Evolutionary conservation across 1,139 yeast species (phyloP), one percentile per base, ranked within the genome.

Genomic region (Taphrina betulina): DNA sequence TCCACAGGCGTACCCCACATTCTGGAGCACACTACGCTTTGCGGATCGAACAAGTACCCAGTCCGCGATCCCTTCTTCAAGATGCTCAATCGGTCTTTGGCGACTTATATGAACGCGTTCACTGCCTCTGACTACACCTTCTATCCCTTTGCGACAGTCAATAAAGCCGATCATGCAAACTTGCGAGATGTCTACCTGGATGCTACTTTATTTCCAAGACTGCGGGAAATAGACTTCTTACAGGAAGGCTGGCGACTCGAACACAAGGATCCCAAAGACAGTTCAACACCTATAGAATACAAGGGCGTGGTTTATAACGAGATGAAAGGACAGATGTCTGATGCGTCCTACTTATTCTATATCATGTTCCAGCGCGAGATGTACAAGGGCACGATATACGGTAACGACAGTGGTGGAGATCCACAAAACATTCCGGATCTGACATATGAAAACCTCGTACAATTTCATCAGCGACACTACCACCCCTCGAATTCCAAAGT

Each of bases 161-260:
- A 92, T 67, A 70, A 72, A 41, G 80, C 79, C 59, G 99, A 92
- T 68, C 92, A 79, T 68, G 78, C 78, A 36, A 94, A 92, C 66
- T 75, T 92, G 66, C 83, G 90, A 79, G 85, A 82, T 61, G 95
- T 92, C 5, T 92, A 94, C 67, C 75, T 90, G 53, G 95, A 92
- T 61, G 83, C 96, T 2, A 92, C 90, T 0, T 78, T 89, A 60
- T 83, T 82, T 63, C 98, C 99, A 3, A 69, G 87, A 52, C 72
- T 92, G 60, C 77, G 85, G 31, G 78, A 79, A 61, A 83, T 83
- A 56, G 98, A 94, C 69, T 92, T 92, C 67, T 77, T 78, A 62
- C 98, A 94, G 72, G 99, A 92, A 72, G 99, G 99, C 36, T 92
- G 99, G 99, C 80, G 99, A 68, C 73, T 94, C 44, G 99, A 92